These are phyloP conservation scores for Hyaloscypha hepaticicola DNA, from an alignment of 495 filamentous ascomycete species.

Conservation along the genomic window DNA sequence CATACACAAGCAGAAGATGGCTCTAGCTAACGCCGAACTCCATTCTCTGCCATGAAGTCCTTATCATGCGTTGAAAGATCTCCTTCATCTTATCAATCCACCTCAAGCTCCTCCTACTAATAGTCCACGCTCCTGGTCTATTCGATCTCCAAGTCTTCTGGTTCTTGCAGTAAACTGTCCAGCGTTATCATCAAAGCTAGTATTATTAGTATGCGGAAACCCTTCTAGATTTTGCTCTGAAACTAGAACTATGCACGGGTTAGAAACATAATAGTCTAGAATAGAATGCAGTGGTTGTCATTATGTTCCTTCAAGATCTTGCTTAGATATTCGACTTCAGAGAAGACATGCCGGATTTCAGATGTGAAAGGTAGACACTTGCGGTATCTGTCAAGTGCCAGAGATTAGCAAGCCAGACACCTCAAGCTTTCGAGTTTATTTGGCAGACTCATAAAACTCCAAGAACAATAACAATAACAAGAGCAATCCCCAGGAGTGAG, in stretches of 20 bases:
- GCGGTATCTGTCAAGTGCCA: no score
- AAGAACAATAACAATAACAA: no score
- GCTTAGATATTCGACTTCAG: neutral
- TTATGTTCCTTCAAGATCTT: neutral
- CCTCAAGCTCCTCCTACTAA: neutral
- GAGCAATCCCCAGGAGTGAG: no score
- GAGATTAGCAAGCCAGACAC: no score
- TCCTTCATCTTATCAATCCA: neutral
- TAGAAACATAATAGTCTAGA: neutral
- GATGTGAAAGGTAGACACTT: neutral
- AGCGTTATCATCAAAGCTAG: neutral
- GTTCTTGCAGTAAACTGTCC: neutral
- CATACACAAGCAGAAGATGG: neutral
- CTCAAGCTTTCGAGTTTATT: no score
- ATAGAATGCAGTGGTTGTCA: neutral
- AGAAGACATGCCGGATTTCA: neutral
- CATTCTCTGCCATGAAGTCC: neutral
- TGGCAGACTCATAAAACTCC: no score
- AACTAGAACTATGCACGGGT: neutral
- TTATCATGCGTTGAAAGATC: neutral
- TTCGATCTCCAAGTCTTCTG: neutral
- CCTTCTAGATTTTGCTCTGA: neutral
- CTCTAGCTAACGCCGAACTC: neutral
- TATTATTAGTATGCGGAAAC: neutral
- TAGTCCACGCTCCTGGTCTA: neutral